Percentiles rank a stretch among this genome's conserved stretches.
Conservation (phyloP, 2,329 filamentous ascomycete genomes). For the Cryphonectria naterciae region DNA sequence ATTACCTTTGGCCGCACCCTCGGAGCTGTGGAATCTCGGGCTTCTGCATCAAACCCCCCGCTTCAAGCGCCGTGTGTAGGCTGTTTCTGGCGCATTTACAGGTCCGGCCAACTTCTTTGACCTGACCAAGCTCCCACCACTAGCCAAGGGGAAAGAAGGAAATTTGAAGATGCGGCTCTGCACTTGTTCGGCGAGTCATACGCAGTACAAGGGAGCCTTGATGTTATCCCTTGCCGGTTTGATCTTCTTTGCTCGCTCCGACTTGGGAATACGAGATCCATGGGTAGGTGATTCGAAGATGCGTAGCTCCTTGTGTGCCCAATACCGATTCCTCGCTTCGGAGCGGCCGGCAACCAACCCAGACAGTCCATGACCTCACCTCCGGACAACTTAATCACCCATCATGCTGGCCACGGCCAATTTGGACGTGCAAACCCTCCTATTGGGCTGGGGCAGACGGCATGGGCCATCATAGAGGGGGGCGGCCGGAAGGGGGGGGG, state of each 20-base stretch:
- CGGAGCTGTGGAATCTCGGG: no score
- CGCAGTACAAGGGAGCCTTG: neutral
- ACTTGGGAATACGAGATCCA: neutral
- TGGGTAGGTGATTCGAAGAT: neutral
- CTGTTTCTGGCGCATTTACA: neutral
- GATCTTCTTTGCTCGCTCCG: neutral
- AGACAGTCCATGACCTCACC: neutral
- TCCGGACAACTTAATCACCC: neutral
- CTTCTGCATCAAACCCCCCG: no score
- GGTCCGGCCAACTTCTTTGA: neutral
- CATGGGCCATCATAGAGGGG: neutral
- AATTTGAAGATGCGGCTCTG: neutral
- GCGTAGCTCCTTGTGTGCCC: neutral
- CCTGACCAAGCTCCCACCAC: neutral
- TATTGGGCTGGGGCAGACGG: neutral
- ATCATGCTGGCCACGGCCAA: neutral
- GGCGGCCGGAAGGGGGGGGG: neutral
- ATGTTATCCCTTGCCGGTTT: neutral
- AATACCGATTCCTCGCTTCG: neutral
- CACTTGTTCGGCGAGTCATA: neutral
- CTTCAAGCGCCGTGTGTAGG: no score
- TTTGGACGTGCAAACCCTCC: neutral
- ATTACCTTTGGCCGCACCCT: no score
- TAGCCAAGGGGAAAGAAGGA: neutral
- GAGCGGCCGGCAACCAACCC: neutral